Conservation (phyloP, 208 protist genomes). For the Porcisia deanei region DNA sequence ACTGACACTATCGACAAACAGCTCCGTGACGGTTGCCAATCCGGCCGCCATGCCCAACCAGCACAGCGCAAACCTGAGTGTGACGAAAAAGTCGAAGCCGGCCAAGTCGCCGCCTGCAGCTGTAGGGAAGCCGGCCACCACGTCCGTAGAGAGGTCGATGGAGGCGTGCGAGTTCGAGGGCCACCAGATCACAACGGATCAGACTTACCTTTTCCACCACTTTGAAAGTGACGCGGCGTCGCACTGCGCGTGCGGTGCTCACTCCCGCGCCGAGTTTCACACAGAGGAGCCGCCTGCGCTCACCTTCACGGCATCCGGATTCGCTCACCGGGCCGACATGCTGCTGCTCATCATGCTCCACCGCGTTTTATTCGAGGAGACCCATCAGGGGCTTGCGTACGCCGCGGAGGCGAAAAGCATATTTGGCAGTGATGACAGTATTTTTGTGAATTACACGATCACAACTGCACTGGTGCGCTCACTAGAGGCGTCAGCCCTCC, state of each 20-base stretch:
- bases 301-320: slow-evolving; percentile 42
- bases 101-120: background rate
- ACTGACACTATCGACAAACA: slow-evolving; percentile 29
- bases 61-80: background rate
- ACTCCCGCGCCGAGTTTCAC: slow-evolving; percentile 53
- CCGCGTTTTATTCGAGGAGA: slow-evolving; percentile 28
- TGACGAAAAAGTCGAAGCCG: slow-evolving; percentile 19
- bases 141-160: slow-evolving; percentile 15
- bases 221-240: slow-evolving; percentile 57
- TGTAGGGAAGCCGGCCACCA: slow-evolving; percentile 4
- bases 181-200: slow-evolving; percentile 24
- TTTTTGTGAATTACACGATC: slow-evolving; percentile 61
- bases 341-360: slow-evolving; percentile 80
- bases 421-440: slow-evolving; percentile 25
- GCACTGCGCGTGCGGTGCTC: slow-evolving; percentile 55
- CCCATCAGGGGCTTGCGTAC: slow-evolving; percentile 14
- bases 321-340: slow-evolving; percentile 55
- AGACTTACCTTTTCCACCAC: slow-evolving; percentile 74
- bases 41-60: slow-evolving; percentile 7
- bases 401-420: slow-evolving; percentile 21
- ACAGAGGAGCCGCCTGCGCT: slow-evolving; percentile 42
- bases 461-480: slow-evolving; percentile 62
- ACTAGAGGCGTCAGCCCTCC: slow-evolving; percentile 75
- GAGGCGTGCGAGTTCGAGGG: slow-evolving; percentile 36
- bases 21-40: slow-evolving; percentile 20